Evolutionary conservation across 2,329 filamentous ascomycete species (phyloP), one percentile per base, ranked within the genome.

Genomic region (Trichoderma lentiforme): DNA sequence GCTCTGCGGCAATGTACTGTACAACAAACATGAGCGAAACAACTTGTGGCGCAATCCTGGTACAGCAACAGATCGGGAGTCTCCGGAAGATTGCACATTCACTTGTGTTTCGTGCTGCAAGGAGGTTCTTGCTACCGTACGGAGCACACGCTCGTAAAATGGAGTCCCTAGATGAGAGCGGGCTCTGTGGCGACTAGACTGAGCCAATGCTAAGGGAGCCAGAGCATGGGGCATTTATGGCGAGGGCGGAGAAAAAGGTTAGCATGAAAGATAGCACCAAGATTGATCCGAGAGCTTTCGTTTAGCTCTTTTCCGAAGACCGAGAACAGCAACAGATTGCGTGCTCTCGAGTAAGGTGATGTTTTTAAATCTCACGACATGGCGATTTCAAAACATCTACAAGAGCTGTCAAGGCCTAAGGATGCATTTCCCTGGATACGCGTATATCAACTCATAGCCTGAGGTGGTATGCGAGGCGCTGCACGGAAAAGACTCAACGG

Each of bases 71-170:
- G 68, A 64, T 58, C 68, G 68, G 68, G 34, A 71, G 68, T 36
- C 60, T 71, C 68, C 68, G 68, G 68, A 57, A 64, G 60, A 64
- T 57, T 56, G 58, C 32, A 11, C 68, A 30, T 47, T 70, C 36
- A 28, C 6, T 24, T 30, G 32, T 43, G 11, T 34, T 67, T 67
- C 32, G 34, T 67, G 66, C 32, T 39, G 56, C 66, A 69, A 69
- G 56, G 66, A 43, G 26, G 5, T n/a, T 15, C 28, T 26, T 43
- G 51, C 14, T 53, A 53, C 21, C 39, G 39, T 58, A 58, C 56
- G 9, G 56, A 7, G 39, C 39, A 18, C 43, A 34, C 56, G 30
- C 64, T 67, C 28, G n/a, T 51, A 69, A 51, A 18, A 70, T 32
- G 57, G 28, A 62, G 43, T 70, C n/a, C 39, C 36, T 61, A 28